Evolutionary conservation across 2,329 filamentous ascomycete species (phyloP).

Genomic region (Colletotrichum orbiculare): DNA sequence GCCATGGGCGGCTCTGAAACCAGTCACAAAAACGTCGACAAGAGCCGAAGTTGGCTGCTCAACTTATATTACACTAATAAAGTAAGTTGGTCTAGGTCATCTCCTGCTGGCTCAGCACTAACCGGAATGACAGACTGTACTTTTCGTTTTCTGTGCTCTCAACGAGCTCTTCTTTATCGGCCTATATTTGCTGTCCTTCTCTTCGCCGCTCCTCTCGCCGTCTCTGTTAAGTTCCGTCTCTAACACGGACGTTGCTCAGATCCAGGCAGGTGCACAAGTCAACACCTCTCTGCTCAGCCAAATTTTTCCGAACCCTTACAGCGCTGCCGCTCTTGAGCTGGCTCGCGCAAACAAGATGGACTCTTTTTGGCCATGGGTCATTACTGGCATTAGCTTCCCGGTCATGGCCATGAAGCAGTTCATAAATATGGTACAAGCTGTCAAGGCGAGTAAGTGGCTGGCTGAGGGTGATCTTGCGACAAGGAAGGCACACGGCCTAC

Average conservation of each 20-base stretch:
- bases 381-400: conserved; percentile 83
- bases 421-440: conserved; percentile 93
- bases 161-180: conserved; percentile 99
- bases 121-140: conserved; percentile 73
- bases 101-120: conserved; percentile 33
- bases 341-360: conserved; percentile 95
- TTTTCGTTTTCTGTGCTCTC: conserved; percentile 89
- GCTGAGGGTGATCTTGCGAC: conserved; percentile 87
- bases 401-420: conserved; percentile 93
- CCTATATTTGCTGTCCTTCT: conserved; percentile 97
- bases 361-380: conserved; percentile 73
- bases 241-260: conserved; percentile 60
- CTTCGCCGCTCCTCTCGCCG: conserved; percentile 87
- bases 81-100: conserved; percentile 57
- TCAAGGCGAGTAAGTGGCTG: conserved; percentile 92
- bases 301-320: conserved; percentile 90
- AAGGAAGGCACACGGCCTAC: conserved; percentile 65
- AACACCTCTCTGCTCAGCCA: conserved; percentile 76
- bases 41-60: conserved; percentile 86
- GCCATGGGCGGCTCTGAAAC: conserved; percentile 83
- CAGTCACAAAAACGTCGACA: conserved; percentile 94
- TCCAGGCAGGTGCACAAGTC: conserved; percentile 76
- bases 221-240: conserved; percentile 77
- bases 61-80: conserved; percentile 98
- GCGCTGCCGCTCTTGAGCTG: conserved; percentile 90